Base-by-base conservation (phyloP, 139 green algal genomes). In the Chlorella sp. region DNA sequence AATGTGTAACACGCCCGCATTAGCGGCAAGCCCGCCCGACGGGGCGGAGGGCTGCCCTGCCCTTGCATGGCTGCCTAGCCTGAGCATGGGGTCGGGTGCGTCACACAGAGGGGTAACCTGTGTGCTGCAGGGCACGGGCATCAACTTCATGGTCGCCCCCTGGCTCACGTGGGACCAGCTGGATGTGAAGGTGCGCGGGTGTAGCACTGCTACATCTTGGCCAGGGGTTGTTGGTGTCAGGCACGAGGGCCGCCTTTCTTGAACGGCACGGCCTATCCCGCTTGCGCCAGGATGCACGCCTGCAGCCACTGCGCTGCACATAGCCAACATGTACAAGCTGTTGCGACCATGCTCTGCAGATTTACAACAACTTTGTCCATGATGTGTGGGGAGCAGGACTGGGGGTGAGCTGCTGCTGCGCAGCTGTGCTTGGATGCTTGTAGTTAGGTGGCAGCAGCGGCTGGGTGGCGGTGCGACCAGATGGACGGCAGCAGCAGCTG, bases 301-400 rank as follows among this genome's bases (percentile, higher is more conserved):
- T 6, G 46, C 68, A 5, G 38, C 32, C 5, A 36, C 38, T 34
- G 30, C 36, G 3, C 40, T 76, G 38, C 40, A 20, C 40, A 2
- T 34, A n/a, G n/a, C n/a, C n/a, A n/a, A n/a, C n/a, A n/a, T n/a
- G n/a, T n/a, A n/a, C n/a, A n/a, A n/a, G n/a, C n/a, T n/a, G n/a
- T n/a, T n/a, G n/a, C n/a, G n/a, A n/a, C n/a, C n/a, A n/a, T n/a
- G n/a, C n/a, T 9, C 69, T 16, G 9, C 44, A 78, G 72, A 34
- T 78, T 17, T n/a, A 60, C 6, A 78, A 78, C 44, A 78, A 78
- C 43, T 78, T 43, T 6, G 40, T 78, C 7, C 72, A 78, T 19
- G 72, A 78, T 60, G 72, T 78, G 43, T 30, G 26, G 43, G 72
- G 72, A 11, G 72, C 72, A 0, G 72, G 72, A 6, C 43, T 78